Base-by-base conservation (phyloP, 345 rosid genomes). In the Anastatica hierochuntica region DNA sequence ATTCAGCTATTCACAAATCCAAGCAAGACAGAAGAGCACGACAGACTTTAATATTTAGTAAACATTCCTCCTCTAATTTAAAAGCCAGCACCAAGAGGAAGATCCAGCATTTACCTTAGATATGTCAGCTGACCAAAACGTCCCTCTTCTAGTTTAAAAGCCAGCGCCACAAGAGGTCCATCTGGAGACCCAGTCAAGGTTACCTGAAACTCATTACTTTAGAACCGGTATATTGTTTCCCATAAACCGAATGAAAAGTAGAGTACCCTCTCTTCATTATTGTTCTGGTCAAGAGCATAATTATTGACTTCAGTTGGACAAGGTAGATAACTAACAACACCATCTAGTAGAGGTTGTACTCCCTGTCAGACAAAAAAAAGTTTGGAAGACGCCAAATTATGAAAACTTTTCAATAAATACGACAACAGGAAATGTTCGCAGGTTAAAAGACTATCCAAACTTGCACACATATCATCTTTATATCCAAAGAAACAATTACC, bases 131-230 rank as follows among this genome's bases (percentile, higher is more conserved):
- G 97, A 56, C 97, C 95, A 66, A 85, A 88, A 50, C 97, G 84
- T 47, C 99, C 98, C 73, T 92, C 97, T 72, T 92, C 98, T 61
- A 92, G 61, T 77, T 92, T 92, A 68, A 92, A 92, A 68, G 98
- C 98, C 75, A 92, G 71, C 6, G 95, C 98, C 55, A 92, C 98
- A 16, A 92, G 88, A 37, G 94, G 94, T 67, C 97, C 97, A 72
- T 92, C 90, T 19, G 97, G 97, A 60, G 80, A 78, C 60, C 97
- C 97, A 60, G 77, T 14, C 70, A 89, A 66, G 49, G 71, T 53
- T 52, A 89, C 82, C 97, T 85, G 73, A 67, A 74, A 41, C 15
- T 58, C 45, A 64, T 36, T 51, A 2, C 18, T 19, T 57, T 53
- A 57, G 62, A 33, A 58, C 26, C 24, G 0, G 44, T 30, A 4